Evolutionary conservation across 2,329 filamentous ascomycete species (phyloP).

Genomic region (Bipolaris victoriae): DNA sequence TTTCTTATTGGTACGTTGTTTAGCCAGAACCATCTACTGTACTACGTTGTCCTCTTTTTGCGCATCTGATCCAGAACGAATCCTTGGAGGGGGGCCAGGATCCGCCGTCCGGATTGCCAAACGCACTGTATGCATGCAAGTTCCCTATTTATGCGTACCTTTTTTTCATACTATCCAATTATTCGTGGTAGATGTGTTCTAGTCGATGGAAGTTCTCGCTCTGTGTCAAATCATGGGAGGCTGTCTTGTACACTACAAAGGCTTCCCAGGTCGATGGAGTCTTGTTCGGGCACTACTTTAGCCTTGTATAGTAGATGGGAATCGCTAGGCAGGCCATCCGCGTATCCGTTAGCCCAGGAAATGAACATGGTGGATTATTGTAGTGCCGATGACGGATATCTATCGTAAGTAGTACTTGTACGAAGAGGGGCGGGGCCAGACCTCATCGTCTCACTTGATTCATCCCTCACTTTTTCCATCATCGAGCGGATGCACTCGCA

Average conservation of each 20-base stretch:
- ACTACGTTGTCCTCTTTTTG: conserved; percentile 12
- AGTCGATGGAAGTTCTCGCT: not conserved
- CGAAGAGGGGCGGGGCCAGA: conserved; percentile 1
- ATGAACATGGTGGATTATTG: not conserved
- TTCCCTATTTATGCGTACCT: conserved; percentile 3
- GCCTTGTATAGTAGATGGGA: not conserved
- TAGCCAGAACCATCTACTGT: not conserved
- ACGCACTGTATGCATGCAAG: conserved; percentile 6
- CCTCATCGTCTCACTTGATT: conserved; percentile 6
- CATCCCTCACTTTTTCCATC: not conserved
- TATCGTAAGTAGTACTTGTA: conserved; percentile 13
- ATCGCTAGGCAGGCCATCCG: not conserved
- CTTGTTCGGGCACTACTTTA: conserved; percentile 13
- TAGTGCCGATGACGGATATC: conserved; percentile 7
- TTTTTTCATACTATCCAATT: not conserved
- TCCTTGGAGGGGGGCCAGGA: not conserved
- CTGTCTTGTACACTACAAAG: conserved; percentile 3
- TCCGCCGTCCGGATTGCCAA: conserved; percentile 9
- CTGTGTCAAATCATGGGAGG: not conserved
- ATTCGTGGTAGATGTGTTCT: not conserved
- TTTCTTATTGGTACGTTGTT: too few species aligned
- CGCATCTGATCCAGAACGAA: conserved; percentile 19
- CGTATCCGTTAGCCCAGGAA: not conserved
- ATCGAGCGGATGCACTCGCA: not conserved
- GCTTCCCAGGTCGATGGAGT: conserved; percentile 14